phyloP scores from a whole-genome alignment of 108 stramenopile species.

The Hondaea fermentalgiana region DNA sequence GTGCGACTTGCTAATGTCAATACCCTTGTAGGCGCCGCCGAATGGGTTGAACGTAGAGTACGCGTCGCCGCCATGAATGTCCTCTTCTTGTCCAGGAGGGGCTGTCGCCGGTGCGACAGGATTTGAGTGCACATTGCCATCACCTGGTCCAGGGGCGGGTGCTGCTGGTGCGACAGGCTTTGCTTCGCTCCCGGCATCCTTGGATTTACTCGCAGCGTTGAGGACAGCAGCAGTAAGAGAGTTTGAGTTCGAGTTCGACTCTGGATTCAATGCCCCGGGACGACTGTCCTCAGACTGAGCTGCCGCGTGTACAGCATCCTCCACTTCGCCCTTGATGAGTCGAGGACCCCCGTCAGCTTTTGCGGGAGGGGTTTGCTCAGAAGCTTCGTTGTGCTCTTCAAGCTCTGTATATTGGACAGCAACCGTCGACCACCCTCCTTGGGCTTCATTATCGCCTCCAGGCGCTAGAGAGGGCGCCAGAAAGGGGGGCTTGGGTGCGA shows the following conservation, averaged over 20 bases:
- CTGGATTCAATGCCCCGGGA: too few relatives aligned
- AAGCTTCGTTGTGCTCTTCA: background rate
- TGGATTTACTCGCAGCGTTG: too few relatives aligned
- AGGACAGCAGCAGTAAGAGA: too few relatives aligned
- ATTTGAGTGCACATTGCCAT: too few relatives aligned
- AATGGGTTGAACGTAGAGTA: constrained; percentile 6
- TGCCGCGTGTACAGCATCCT: too few relatives aligned
- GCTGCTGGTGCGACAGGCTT: too few relatives aligned
- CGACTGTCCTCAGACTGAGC: too few relatives aligned
- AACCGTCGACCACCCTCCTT: background rate
- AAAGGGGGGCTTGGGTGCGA: background rate
- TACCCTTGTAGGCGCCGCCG: background rate
- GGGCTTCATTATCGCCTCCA: background rate
- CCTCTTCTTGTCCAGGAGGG: background rate
- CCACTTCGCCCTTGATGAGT: too few relatives aligned
- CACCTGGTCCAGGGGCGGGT: too few relatives aligned
- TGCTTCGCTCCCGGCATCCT: too few relatives aligned
- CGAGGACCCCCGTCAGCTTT: background rate
- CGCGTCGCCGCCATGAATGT: background rate
- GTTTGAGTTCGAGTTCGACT: too few relatives aligned
- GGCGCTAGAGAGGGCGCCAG: background rate
- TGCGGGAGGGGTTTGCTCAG: background rate
- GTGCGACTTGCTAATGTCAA: background rate
- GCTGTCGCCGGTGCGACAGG: too few relatives aligned
- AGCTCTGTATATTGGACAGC: background rate